Conservation (phyloP, 106 monocot species). For the Platanthera zijinensis region DNA sequence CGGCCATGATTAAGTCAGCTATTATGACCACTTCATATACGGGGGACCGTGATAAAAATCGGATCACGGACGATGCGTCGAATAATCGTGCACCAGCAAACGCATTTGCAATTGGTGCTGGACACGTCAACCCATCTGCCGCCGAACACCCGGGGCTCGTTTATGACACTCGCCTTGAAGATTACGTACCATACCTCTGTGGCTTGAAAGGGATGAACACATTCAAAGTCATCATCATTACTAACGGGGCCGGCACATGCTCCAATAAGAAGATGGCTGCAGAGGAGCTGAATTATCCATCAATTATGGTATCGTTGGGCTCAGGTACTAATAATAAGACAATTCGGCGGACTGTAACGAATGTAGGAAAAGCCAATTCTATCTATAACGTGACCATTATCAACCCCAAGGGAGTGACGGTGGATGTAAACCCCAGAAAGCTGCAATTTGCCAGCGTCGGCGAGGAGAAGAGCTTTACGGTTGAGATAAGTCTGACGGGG, state of each 20-base stretch:
- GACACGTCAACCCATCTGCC: conserved; percentile 3
- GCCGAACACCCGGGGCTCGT: conserved; percentile 12
- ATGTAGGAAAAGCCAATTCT: conserved; percentile 21
- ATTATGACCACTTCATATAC: conserved; percentile 18
- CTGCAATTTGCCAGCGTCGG: conserved; percentile 12
- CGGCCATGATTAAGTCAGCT: conserved; percentile 21
- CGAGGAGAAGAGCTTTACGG: neutral
- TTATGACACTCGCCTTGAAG: neutral
- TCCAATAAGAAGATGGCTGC: neutral
- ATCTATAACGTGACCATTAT: conserved; percentile 7
- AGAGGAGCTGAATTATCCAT: conserved; percentile 37
- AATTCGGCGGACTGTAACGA: conserved; percentile 26
- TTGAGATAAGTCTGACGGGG: neutral
- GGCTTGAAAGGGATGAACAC: neutral
- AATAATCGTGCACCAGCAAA: neutral
- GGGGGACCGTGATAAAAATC: neutral
- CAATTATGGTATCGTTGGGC: conserved; percentile 22
- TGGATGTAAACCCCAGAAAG: conserved; percentile 14
- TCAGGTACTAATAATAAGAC: too few relatives aligned
- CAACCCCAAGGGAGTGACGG: conserved; percentile 9
- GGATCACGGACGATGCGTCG: neutral
- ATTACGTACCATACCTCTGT: conserved; percentile 17
- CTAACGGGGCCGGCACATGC: neutral
- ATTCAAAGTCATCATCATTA: neutral
- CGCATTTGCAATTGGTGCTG: conserved; percentile 5